These are phyloP conservation scores for Cylindrodendrum hubeiense DNA, from an alignment of 2,329 filamentous ascomycete genomes.

Conservation along the genomic window DNA sequence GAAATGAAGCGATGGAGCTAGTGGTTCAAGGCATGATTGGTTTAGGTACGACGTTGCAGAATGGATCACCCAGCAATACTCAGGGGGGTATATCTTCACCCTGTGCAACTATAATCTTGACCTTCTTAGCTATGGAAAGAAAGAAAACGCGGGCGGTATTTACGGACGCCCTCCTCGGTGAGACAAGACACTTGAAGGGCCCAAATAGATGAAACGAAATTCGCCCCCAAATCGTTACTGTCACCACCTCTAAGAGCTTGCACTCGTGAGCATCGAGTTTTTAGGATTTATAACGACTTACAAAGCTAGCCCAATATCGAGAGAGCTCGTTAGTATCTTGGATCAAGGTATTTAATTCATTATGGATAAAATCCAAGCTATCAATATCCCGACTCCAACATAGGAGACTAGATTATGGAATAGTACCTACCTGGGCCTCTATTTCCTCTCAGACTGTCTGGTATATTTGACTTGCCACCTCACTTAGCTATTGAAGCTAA, in stretches of 20 bases:
- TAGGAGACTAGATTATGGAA: background rate
- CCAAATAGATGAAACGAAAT: background rate
- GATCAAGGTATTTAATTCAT: background rate
- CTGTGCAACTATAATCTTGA: conserved; percentile 18
- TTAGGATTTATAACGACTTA: too few relatives aligned
- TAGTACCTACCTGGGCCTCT: background rate
- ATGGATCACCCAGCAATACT: conserved; percentile 18
- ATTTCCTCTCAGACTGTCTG: background rate
- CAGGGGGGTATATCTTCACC: conserved; percentile 17
- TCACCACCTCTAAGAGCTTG: too few relatives aligned
- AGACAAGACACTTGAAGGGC: background rate
- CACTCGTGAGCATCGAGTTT: too few relatives aligned
- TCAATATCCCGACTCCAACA: background rate
- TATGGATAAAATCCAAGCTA: background rate
- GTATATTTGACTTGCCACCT: background rate
- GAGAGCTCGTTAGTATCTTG: too few relatives aligned
- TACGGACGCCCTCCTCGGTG: conserved; percentile 12
- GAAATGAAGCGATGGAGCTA: conserved; percentile 10
- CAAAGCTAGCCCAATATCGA: too few relatives aligned
- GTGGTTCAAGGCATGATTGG: conserved; percentile 12
- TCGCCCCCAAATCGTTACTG: too few relatives aligned
- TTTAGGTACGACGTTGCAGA: background rate
- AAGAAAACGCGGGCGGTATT: background rate
- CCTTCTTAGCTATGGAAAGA: conserved; percentile 9
- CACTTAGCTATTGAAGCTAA: background rate